Percentiles rank a stretch among this genome's conserved stretches.
Evolutionary conservation across 148 eudicot species (phyloP).

Genomic region (Limonium bicolor): DNA sequence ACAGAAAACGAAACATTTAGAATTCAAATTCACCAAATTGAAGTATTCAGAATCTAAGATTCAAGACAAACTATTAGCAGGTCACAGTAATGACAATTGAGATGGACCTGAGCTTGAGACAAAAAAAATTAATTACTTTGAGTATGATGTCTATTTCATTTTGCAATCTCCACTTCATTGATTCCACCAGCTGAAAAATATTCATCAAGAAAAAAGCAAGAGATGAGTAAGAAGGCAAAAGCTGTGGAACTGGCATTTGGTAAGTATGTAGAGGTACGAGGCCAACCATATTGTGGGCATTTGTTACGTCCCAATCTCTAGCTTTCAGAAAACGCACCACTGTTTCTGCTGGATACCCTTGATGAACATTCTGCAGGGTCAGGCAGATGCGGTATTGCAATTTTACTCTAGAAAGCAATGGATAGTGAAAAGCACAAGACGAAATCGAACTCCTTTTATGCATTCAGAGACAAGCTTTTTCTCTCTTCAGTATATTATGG

Average conservation of each 20-base stretch:
- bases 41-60: not conserved
- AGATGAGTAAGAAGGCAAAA: not conserved
- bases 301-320: conserved; percentile 42
- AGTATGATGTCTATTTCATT: conserved; percentile 42
- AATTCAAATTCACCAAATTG: too few relatives aligned
- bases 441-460: not conserved
- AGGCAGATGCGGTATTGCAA: not conserved
- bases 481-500: not conserved
- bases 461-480: not conserved
- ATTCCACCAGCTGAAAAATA: conserved; percentile 41
- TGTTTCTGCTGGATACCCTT: conserved; percentile 38
- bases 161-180: conserved; percentile 39
- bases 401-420: not conserved
- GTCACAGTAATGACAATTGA: not conserved
- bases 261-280: not conserved
- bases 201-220: not conserved
- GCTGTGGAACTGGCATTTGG: too few relatives aligned
- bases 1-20: not conserved
- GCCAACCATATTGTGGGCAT: conserved; percentile 42
- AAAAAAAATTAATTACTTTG: conserved; percentile 18
- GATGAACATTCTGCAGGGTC: conserved; percentile 45
- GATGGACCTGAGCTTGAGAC: not conserved
- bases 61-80: not conserved
- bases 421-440: not conserved
- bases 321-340: conserved; percentile 48